These are phyloP conservation scores for Solanum chacoense DNA, from an alignment of 305 asterid genomes.

Conservation along the genomic window DNA sequence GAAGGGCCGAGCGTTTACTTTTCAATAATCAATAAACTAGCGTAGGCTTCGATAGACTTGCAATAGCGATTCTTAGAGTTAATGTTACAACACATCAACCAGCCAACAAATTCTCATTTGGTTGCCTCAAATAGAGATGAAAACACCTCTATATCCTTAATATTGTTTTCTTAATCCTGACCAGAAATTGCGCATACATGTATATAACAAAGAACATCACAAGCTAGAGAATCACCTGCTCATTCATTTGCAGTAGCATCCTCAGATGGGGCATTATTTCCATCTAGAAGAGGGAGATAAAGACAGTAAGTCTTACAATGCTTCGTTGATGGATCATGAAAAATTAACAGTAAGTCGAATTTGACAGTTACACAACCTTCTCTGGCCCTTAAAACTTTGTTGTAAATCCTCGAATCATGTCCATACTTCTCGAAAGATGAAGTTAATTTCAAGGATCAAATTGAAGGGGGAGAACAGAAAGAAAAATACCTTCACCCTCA, in stretches of 20 bases:
- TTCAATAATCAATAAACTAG: not conserved
- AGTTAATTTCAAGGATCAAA: not conserved
- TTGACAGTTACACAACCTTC: not conserved
- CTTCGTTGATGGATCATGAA: not conserved
- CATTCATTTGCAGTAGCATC: conserved; percentile 7
- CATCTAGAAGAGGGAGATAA: not conserved
- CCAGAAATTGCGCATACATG: not conserved
- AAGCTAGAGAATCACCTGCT: not conserved
- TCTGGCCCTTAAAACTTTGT: not conserved
- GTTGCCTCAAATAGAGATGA: not conserved
- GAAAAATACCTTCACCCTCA: conserved; percentile 60
- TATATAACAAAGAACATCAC: not conserved
- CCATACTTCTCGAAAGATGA: not conserved
- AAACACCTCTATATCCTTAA: not conserved
- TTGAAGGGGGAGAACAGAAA: not conserved
- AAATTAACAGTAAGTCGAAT: not conserved
- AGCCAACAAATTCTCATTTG: not conserved
- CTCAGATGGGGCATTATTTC: not conserved
- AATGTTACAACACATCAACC: not conserved
- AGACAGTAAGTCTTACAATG: not conserved
- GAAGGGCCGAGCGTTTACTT: not conserved
- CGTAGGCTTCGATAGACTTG: not conserved
- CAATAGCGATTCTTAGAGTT: not conserved
- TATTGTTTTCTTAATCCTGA: not conserved
- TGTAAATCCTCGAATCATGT: not conserved